These are phyloP conservation scores for Cadophora malorum DNA, from an alignment of 2,329 filamentous ascomycete genomes.

Conservation along the genomic window DNA sequence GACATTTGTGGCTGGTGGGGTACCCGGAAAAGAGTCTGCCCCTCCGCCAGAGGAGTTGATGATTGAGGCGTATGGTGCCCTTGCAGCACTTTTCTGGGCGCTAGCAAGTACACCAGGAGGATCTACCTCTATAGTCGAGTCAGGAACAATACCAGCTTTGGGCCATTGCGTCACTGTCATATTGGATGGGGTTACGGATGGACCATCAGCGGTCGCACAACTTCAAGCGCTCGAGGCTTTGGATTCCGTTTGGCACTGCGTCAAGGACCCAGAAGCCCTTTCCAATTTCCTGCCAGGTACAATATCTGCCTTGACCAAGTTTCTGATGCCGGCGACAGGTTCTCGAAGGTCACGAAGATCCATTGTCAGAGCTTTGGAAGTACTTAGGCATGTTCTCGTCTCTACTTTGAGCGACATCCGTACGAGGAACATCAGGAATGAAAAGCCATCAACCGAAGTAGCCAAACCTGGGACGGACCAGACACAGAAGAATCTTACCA, in stretches of 20 bases:
- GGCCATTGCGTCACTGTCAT: slow-evolving; percentile 84
- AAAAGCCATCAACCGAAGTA: slow-evolving; percentile 33
- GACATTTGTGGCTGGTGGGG: slow-evolving; percentile 79
- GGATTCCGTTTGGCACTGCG: slow-evolving; percentile 63
- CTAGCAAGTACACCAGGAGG: slow-evolving; percentile 58
- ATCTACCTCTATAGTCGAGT: slow-evolving; percentile 57
- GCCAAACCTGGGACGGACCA: slow-evolving; percentile 33
- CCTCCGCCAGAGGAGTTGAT: slow-evolving; percentile 75
- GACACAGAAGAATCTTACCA: slow-evolving; percentile 49
- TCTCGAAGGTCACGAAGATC: slow-evolving; percentile 66
- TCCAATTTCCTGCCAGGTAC: slow-evolving; percentile 89
- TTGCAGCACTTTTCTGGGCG: slow-evolving; percentile 69
- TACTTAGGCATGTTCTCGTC: slow-evolving; percentile 61
- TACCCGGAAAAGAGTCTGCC: slow-evolving; percentile 60
- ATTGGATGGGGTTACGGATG: slow-evolving; percentile 73
- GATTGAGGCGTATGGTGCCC: slow-evolving; percentile 71
- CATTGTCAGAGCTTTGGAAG: slow-evolving; percentile 65
- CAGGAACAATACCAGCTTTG: slow-evolving; percentile 74
- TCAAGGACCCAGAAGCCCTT: slow-evolving; percentile 76
- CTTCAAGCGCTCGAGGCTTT: slow-evolving; percentile 72
- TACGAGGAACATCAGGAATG: slow-evolving; percentile 49
- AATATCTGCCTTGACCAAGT: slow-evolving; percentile 78
- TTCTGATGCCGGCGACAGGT: slow-evolving; percentile 70
- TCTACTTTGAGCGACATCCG: slow-evolving; percentile 64
- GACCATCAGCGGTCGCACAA: slow-evolving; percentile 71